phyloP scores from a whole-genome alignment of 2,329 filamentous ascomycete genomes.

The Zelopaecilomyces penicillatus region DNA sequence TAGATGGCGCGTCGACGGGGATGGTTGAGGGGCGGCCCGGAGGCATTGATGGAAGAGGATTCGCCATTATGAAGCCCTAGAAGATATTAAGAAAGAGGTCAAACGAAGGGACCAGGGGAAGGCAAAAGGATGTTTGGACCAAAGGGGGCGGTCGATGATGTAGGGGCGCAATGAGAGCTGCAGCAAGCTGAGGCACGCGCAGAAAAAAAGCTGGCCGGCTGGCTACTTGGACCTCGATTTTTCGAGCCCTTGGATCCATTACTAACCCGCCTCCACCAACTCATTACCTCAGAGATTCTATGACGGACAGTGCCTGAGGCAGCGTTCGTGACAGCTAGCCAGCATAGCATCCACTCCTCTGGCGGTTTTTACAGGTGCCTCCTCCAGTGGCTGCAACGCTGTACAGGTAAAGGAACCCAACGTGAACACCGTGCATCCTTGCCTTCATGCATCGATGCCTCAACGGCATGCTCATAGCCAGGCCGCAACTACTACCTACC shows the following conservation, averaged over 20 bases:
- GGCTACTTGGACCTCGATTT: constrained; percentile 17
- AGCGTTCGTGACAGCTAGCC: too few species aligned
- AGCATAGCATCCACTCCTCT: too few species aligned
- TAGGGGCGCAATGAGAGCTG: constrained; percentile 24
- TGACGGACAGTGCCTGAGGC: too few species aligned
- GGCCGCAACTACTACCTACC: too few species aligned
- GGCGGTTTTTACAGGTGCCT: too few species aligned
- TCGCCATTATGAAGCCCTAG: constrained; percentile 29
- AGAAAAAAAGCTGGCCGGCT: constrained; percentile 24
- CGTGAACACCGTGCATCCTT: too few species aligned
- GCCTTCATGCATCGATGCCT: too few species aligned
- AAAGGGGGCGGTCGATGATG: constrained; percentile 23
- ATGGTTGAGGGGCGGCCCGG: constrained; percentile 36
- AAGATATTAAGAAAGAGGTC: constrained; percentile 14
- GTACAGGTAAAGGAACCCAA: too few species aligned
- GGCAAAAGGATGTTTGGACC: constrained; percentile 14
- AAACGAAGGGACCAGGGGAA: constrained; percentile 18
- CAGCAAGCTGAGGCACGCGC: constrained; percentile 23
- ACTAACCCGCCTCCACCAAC: constrained; percentile 1
- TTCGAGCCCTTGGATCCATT: constrained; percentile 15
- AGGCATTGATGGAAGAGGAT: constrained; percentile 41
- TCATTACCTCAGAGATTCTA: too few species aligned
- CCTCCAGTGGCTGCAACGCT: too few species aligned
- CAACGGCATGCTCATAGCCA: too few species aligned
- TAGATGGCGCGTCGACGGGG: constrained; percentile 50